Evolutionary conservation across 2,329 filamentous ascomycete species (phyloP).

Genomic region (Colletotrichum sojae): DNA sequence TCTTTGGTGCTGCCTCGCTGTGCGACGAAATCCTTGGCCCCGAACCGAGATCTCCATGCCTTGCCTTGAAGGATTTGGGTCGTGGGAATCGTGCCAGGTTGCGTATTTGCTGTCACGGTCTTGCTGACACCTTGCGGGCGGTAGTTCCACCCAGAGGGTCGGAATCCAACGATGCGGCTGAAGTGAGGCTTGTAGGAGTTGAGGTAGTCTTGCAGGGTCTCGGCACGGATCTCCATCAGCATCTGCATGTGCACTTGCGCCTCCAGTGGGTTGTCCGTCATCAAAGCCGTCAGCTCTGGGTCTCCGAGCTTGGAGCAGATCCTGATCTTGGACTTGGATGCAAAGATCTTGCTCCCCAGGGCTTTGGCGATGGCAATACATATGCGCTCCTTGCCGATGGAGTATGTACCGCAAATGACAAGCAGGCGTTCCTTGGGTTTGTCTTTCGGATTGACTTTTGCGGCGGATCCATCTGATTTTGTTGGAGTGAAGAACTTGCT

Average conservation of each 20-base stretch:
- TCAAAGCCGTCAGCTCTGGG: constrained; percentile 80
- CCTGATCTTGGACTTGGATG: constrained; percentile 84
- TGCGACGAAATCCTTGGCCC: constrained; percentile 79
- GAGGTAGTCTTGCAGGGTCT: constrained; percentile 92
- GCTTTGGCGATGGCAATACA: constrained; percentile 93
- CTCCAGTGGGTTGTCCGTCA: constrained; percentile 85
- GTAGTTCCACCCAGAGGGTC: constrained; percentile 96
- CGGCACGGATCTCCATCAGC: constrained; percentile 91
- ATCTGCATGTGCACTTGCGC: constrained; percentile 99
- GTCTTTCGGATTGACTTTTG: constrained; percentile 47
- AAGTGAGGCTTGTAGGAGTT: constrained; percentile 85
- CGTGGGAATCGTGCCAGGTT: constrained; percentile 65
- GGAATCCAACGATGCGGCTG: constrained; percentile 88
- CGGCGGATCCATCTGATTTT: constrained; percentile 48
- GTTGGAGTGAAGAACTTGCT: constrained; percentile 67
- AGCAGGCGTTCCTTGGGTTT: constrained; percentile 74
- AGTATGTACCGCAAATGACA: constrained; percentile 96
- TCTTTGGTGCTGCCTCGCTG: constrained; percentile 88
- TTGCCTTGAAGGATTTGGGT: constrained; percentile 68
- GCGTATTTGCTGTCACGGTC: constrained; percentile 67
- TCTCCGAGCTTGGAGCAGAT: constrained; percentile 91
- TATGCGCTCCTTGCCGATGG: constrained; percentile 97
- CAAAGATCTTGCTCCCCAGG: constrained; percentile 89
- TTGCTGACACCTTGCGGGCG: constrained; percentile 71
- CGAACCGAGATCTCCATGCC: constrained; percentile 83